Percentiles rank a stretch among this genome's conserved stretches.
phyloP scores from a whole-genome alignment of 768 basidiomycete species.

The Rhodotorula sphaerocarpa region DNA sequence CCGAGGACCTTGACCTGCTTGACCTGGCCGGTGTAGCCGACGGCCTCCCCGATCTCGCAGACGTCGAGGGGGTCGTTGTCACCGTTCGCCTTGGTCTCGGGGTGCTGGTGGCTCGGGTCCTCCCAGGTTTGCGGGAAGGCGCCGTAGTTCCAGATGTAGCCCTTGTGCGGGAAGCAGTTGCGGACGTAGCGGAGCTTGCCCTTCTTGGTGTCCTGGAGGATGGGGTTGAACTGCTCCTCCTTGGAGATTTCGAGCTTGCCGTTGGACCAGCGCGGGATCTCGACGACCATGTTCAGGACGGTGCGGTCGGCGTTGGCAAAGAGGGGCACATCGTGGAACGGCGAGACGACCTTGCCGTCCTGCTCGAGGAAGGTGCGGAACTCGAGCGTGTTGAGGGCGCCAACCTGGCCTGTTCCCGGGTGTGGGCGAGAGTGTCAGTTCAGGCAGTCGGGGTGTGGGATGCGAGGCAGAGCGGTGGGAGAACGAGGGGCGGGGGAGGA shows the following conservation, averaged over 20 bases:
- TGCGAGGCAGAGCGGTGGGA: not conserved
- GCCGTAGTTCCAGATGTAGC: constrained; percentile 98
- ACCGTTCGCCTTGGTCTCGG: constrained; percentile 97
- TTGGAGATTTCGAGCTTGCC: constrained; percentile 99
- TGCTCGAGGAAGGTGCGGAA: constrained; percentile 92
- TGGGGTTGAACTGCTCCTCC: constrained; percentile 97
- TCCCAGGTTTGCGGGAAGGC: constrained; percentile 99
- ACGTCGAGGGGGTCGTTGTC: constrained; percentile 99
- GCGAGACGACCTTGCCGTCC: constrained; percentile 69
- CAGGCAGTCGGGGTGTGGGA: constrained; percentile 2
- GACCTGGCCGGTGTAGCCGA: constrained; percentile 91
- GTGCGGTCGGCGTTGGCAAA: constrained; percentile 91
- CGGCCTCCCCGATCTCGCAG: constrained; percentile 98
- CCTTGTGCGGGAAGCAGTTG: constrained; percentile 99
- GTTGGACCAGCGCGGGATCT: constrained; percentile 97
- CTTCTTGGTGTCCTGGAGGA: constrained; percentile 98
- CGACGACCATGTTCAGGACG: constrained; percentile 98
- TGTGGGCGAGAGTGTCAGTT: not conserved
- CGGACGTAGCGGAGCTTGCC: constrained; percentile 91
- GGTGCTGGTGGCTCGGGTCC: constrained; percentile 72
- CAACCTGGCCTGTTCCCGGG: constrained; percentile 57
- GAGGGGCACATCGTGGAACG: constrained; percentile 91
- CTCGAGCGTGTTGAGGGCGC: constrained; percentile 87
- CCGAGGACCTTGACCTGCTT: constrained; percentile 99
- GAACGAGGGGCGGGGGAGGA: not conserved